Evolutionary conservation across 805 yeast species (phyloP).

Genomic region (Lipomyces spencermartinsiae): DNA sequence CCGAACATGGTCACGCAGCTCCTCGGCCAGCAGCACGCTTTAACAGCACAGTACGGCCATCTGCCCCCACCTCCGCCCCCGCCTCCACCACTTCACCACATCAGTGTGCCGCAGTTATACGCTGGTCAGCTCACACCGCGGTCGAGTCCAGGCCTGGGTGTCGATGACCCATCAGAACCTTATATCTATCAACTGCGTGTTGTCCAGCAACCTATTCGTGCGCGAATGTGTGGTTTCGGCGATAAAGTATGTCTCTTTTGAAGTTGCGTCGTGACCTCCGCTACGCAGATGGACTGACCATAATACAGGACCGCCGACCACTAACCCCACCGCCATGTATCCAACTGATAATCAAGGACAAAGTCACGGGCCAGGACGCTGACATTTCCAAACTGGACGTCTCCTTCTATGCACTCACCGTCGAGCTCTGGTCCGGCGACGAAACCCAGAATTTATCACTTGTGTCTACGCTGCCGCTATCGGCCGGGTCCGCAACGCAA

Average conservation of each 20-base stretch:
- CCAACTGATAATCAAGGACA: constrained; percentile 39
- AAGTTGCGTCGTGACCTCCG: background rate
- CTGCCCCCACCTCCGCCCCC: constrained; percentile 20
- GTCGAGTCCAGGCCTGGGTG: background rate
- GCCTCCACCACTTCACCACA: background rate
- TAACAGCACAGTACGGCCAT: constrained; percentile 8
- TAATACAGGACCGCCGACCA: constrained; percentile 43
- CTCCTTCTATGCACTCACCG: constrained; percentile 48
- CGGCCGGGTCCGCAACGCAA: constrained; percentile 13
- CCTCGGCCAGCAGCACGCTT: background rate
- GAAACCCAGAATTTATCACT: constrained; percentile 42
- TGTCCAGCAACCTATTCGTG: constrained; percentile 54
- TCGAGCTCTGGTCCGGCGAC: constrained; percentile 52
- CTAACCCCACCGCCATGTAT: constrained; percentile 47
- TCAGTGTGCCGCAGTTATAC: background rate
- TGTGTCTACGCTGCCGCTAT: constrained; percentile 33
- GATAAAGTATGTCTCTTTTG: constrained; percentile 45
- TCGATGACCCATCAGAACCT: constrained; percentile 31
- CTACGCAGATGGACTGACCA: background rate
- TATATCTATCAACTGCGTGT: constrained; percentile 44
- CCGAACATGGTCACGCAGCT: constrained; percentile 1
- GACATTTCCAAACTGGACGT: constrained; percentile 46
- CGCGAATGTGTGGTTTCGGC: constrained; percentile 57
- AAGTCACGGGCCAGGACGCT: constrained; percentile 41
- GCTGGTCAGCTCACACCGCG: background rate